Conservation (phyloP, 2,329 filamentous ascomycete species). For the Diaporthe aspalathi region DNA sequence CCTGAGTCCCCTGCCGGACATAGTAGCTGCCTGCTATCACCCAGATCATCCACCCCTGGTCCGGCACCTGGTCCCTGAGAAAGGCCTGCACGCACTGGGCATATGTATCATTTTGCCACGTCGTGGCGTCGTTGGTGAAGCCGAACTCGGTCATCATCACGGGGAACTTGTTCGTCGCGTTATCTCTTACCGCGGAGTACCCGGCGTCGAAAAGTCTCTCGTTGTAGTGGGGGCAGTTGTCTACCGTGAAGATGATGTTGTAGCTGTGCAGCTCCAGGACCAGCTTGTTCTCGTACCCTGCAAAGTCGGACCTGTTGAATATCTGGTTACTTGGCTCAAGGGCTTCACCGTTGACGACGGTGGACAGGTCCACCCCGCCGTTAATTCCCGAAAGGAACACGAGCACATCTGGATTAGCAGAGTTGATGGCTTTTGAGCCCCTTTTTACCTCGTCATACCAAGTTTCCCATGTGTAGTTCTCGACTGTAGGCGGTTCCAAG, state of each 20-base stretch:
- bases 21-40: slow-evolving; percentile 69
- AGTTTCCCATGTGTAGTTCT: slow-evolving; percentile 65
- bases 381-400: slow-evolving; percentile 70
- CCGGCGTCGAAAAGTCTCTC: slow-evolving; percentile 61
- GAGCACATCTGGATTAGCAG: slow-evolving; percentile 62
- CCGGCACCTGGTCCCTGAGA: slow-evolving; percentile 13
- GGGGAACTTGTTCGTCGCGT: slow-evolving; percentile 47
- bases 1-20: slow-evolving; percentile 60
- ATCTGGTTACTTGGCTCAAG: slow-evolving; percentile 58
- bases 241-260: slow-evolving; percentile 55
- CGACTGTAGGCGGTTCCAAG: slow-evolving; percentile 44
- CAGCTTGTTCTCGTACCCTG: slow-evolving; percentile 63
- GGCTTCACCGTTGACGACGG: slow-evolving; percentile 60
- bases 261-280: slow-evolving; percentile 73
- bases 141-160: slow-evolving; percentile 43
- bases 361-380: slow-evolving; percentile 66
- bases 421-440: slow-evolving; percentile 62
- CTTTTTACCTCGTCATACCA: slow-evolving; percentile 65
- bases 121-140: slow-evolving; percentile 31
- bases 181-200: slow-evolving; percentile 59
- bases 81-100: slow-evolving; percentile 31
- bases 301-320: slow-evolving; percentile 60
- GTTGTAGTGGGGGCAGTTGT: slow-evolving; percentile 59
- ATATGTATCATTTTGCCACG: slow-evolving; percentile 30
- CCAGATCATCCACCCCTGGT: slow-evolving; percentile 69